Evolutionary conservation across 2,329 filamentous ascomycete species (phyloP).

Genomic region (Ramularia endophylla): DNA sequence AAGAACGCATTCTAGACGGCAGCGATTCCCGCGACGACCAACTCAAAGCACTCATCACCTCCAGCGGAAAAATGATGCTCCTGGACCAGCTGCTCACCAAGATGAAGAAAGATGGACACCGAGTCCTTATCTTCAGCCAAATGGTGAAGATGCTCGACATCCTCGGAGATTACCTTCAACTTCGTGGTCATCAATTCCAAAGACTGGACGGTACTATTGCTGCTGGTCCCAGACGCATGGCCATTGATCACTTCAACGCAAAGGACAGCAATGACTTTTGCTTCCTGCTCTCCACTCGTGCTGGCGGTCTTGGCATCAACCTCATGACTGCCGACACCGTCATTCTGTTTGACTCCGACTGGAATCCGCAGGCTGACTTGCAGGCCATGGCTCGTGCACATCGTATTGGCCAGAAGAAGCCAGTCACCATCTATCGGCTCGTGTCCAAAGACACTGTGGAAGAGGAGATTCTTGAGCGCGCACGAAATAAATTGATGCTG

Average conservation of each 20-base stretch:
- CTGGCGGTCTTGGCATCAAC: conserved; percentile 97
- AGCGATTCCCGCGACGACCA: conserved; percentile 80
- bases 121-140: conserved; percentile 96
- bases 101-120: conserved; percentile 85
- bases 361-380: conserved; percentile 97
- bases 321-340: conserved; percentile 98
- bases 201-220: conserved; percentile 92
- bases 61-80: conserved; percentile 99
- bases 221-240: conserved; percentile 77
- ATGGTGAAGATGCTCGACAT: conserved; percentile 99
- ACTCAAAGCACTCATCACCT: conserved; percentile 87
- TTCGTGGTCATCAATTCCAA: conserved; percentile 93
- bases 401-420: conserved; percentile 92
- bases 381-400: conserved; percentile 99
- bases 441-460: conserved; percentile 98
- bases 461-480: conserved; percentile 92
- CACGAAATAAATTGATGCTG: conserved; percentile 93
- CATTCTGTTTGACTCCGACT: conserved; percentile 95
- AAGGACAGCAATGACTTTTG: conserved; percentile 93
- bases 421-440: conserved; percentile 91
- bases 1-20: conserved; percentile 74
- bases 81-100: conserved; percentile 93
- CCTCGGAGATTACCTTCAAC: conserved; percentile 84
- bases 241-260: conserved; percentile 99
- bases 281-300: conserved; percentile 89